Evolutionary conservation across 768 basidiomycete species (phyloP).

Genomic region (Trametes elegans): DNA sequence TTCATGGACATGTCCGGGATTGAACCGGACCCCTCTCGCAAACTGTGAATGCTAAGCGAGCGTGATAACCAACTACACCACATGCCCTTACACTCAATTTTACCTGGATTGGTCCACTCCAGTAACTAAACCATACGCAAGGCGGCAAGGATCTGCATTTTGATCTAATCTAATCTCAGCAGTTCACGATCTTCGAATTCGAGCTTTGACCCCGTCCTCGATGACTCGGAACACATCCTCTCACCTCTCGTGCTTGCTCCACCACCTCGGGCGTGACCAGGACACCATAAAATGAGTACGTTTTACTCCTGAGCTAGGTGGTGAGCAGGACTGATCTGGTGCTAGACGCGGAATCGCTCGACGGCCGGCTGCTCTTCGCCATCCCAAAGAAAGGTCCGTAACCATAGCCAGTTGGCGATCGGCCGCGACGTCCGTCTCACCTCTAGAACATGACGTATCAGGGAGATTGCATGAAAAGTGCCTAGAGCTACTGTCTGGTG

Average conservation of each 20-base stretch:
- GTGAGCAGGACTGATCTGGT: neutral
- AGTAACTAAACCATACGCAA: neutral
- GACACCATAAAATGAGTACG: slow-evolving; percentile 7
- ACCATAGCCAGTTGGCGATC: neutral
- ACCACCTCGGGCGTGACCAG: neutral
- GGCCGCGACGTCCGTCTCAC: neutral
- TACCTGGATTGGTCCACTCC: neutral
- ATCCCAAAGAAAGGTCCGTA: slow-evolving; percentile 95
- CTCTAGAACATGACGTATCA: slow-evolving; percentile 28
- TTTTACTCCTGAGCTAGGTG: neutral
- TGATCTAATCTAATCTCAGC: slow-evolving; percentile 4
- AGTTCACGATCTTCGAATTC: neutral
- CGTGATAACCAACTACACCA: slow-evolving; percentile 16
- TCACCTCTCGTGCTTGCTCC: neutral
- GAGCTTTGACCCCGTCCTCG: neutral
- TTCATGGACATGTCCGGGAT: slow-evolving; percentile 13
- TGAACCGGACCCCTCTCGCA: slow-evolving; percentile 14
- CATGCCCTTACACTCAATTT: neutral
- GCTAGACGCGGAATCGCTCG: slow-evolving; percentile 72
- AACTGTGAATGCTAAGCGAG: slow-evolving; percentile 4
- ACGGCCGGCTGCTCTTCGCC: slow-evolving; percentile 88
- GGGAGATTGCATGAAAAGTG: slow-evolving; percentile 92
- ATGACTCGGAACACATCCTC: slow-evolving; percentile 3
- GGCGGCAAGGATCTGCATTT: too few species aligned
- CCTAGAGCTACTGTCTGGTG: slow-evolving; percentile 79